phyloP scores from a whole-genome alignment of 345 rosid genomes.

The Eucalyptus guilfoylei region DNA sequence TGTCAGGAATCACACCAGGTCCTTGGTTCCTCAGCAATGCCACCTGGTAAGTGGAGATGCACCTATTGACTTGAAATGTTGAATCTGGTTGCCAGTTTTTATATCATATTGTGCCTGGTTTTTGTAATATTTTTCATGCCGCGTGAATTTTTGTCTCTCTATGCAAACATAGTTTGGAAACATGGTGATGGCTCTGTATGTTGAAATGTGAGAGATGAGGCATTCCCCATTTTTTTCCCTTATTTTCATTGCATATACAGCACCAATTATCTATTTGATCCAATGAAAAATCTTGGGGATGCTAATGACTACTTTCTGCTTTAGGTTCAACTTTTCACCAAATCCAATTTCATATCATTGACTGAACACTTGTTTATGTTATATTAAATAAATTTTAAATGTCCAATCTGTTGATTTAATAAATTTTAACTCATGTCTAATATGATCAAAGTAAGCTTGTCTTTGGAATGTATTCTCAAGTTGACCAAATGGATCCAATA shows the following conservation, averaged over 20 bases:
- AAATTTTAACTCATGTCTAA: neutral
- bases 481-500: neutral
- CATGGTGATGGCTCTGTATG: neutral
- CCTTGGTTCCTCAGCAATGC: slow-evolving; percentile 9
- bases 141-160: neutral
- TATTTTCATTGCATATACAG: neutral
- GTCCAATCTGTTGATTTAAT: neutral
- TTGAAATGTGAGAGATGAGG: neutral
- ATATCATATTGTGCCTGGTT: neutral
- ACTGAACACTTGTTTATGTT: neutral
- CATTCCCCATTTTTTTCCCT: neutral
- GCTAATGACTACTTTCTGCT: neutral
- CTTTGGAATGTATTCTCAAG: neutral
- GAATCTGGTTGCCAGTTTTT: neutral
- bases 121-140: neutral
- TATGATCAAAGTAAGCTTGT: neutral
- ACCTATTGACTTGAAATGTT: neutral
- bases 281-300: neutral
- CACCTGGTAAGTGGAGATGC: slow-evolving; percentile 2
- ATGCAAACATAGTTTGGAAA: neutral
- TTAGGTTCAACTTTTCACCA: neutral
- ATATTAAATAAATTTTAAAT: neutral
- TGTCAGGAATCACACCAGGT: slow-evolving; percentile 1
- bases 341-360: neutral
- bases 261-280: neutral